phyloP scores from a whole-genome alignment of 345 rosid genomes.

The Pseudoturritis turrita region DNA sequence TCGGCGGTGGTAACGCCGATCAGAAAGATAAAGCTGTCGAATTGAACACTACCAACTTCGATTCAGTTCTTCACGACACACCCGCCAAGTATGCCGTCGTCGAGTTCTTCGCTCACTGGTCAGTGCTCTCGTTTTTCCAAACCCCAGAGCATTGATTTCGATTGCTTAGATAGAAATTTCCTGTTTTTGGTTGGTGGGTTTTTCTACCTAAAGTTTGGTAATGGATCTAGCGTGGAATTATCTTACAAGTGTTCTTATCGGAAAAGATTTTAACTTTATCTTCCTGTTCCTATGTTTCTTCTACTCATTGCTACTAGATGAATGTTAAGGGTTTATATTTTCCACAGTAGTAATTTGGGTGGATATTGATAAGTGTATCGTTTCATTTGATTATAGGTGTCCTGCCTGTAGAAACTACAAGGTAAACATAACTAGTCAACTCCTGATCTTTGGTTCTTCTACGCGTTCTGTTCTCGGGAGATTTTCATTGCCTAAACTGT shows the following conservation, averaged over 20 bases:
- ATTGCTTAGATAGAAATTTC: conserved; percentile 24
- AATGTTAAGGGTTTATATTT: background rate
- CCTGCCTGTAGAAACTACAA: conserved; percentile 99
- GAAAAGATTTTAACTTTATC: background rate
- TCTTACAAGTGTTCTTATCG: background rate
- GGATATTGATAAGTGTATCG: background rate
- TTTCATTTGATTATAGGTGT: conserved; percentile 57
- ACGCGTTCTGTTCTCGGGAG: background rate
- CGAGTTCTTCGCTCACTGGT: conserved; percentile 97
- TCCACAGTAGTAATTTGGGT: background rate
- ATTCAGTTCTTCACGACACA: conserved; percentile 51
- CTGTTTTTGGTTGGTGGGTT: conserved; percentile 44
- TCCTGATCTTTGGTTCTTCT: background rate
- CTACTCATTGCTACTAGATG: background rate
- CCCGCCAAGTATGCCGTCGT: conserved; percentile 78
- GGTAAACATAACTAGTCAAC: conserved; percentile 41
- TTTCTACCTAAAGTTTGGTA: conserved; percentile 12
- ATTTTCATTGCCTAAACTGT: conserved; percentile 21
- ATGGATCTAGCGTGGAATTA: conserved; percentile 14
- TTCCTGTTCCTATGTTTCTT: background rate
- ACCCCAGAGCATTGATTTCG: conserved; percentile 17
- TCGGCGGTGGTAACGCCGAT: conserved; percentile 23
- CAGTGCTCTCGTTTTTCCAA: conserved; percentile 13
- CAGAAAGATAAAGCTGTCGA: conserved; percentile 60
- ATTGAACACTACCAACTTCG: conserved; percentile 66